Evolutionary conservation across 768 basidiomycete species (phyloP).

Genomic region (Pseudohyphozyma bogoriensis): DNA sequence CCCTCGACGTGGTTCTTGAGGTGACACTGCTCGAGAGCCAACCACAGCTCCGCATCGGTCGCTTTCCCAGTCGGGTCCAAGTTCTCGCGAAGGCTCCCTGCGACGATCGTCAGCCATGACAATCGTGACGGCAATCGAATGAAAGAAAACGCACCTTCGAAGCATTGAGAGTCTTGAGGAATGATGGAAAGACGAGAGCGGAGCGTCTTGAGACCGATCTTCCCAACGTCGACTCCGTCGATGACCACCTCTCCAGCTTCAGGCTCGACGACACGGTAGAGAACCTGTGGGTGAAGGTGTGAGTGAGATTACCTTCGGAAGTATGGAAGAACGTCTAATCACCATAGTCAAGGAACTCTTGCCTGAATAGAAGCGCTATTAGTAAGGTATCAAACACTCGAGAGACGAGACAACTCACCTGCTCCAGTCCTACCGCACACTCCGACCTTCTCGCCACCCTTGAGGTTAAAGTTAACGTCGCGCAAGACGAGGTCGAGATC

Average conservation of each 20-base stretch:
- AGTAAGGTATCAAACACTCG: too few species aligned
- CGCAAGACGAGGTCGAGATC: slow-evolving; percentile 73
- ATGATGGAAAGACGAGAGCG: slow-evolving; percentile 51
- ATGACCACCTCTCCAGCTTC: slow-evolving; percentile 51
- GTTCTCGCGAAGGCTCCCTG: slow-evolving; percentile 70
- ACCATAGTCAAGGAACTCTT: slow-evolving; percentile 36
- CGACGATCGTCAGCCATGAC: slow-evolving; percentile 39
- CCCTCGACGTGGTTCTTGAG: slow-evolving; percentile 39
- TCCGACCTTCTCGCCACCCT: slow-evolving; percentile 77
- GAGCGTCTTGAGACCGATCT: slow-evolving; percentile 48
- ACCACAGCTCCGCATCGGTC: slow-evolving; percentile 76
- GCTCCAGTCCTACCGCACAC: slow-evolving; percentile 46
- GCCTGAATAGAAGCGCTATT: too few species aligned
- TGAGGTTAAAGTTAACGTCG: slow-evolving; percentile 58
- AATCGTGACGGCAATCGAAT: not conserved
- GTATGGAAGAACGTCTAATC: not conserved
- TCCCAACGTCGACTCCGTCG: slow-evolving; percentile 49
- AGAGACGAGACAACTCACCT: not conserved
- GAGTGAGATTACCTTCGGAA: not conserved
- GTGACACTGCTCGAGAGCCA: slow-evolving; percentile 58
- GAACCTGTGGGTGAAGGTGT: slow-evolving; percentile 40
- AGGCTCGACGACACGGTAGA: slow-evolving; percentile 52
- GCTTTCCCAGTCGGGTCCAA: slow-evolving; percentile 73
- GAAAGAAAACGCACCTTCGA: slow-evolving; percentile 16
- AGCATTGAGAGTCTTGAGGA: slow-evolving; percentile 46